Percentiles rank a stretch among this genome's conserved stretches.
Evolutionary conservation across 225 moss, liverwort and hornwort species (phyloP).

Genomic region (Pleurozium schreberi): DNA sequence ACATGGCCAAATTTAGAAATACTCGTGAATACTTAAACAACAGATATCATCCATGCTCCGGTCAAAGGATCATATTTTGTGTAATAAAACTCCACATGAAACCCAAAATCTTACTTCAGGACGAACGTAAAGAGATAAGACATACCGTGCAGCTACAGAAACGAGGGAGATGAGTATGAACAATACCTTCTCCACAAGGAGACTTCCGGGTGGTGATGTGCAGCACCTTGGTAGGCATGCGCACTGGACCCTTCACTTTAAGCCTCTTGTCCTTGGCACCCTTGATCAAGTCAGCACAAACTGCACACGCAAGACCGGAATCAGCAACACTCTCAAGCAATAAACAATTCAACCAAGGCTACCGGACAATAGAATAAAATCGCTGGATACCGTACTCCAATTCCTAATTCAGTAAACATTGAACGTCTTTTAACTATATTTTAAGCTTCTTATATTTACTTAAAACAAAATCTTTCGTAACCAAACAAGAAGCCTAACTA

Average conservation of each 20-base stretch:
- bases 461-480: not conserved
- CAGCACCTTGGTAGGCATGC: constrained; percentile 88
- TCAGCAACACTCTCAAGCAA: not conserved
- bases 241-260: constrained; percentile 85
- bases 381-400: no score
- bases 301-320: constrained; percentile 3
- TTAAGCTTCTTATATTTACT: no score
- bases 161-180: not conserved
- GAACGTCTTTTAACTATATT: no score
- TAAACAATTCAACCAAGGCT: not conserved
- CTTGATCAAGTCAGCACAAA: constrained; percentile 78
- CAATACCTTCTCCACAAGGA: constrained; percentile 77
- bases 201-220: constrained; percentile 82
- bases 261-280: constrained; percentile 88
- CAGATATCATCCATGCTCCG: not conserved
- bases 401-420: not conserved
- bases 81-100: not conserved
- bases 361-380: not conserved
- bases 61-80: not conserved
- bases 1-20: not conserved
- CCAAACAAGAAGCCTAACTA: no score
- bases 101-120: not conserved
- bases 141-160: not conserved
- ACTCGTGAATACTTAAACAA: not conserved
- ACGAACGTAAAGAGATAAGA: not conserved